Evolutionary conservation across 768 basidiomycete species (phyloP).

Genomic region (Suillus bovinus): DNA sequence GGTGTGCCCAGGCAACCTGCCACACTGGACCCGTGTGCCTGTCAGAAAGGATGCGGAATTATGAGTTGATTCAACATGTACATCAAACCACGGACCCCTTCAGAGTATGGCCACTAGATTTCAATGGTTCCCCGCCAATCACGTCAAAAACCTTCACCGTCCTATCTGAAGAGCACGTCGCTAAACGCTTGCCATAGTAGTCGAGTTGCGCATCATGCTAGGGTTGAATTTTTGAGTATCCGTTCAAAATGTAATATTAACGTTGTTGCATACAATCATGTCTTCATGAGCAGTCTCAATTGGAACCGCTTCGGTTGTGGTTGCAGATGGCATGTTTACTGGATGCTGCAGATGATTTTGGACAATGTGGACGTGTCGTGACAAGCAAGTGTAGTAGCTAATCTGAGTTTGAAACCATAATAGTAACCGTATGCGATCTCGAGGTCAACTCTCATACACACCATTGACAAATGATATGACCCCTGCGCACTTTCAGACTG

Average conservation of each 20-base stretch:
- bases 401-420: slow-evolving; percentile 1
- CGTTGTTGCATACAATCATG: slow-evolving; percentile 74
- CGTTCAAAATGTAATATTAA: neutral
- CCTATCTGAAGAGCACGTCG: slow-evolving; percentile 94
- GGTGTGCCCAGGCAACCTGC: slow-evolving; percentile 98
- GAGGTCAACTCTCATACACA: neutral
- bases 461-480: neutral
- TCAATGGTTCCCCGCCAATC: slow-evolving; percentile 80
- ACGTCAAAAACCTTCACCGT: slow-evolving; percentile 96
- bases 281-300: slow-evolving; percentile 98
- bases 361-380: slow-evolving; percentile 1
- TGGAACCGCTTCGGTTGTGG: slow-evolving; percentile 67
- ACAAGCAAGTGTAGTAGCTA: neutral
- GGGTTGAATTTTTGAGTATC: neutral
- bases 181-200: slow-evolving; percentile 95
- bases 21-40: slow-evolving; percentile 98
- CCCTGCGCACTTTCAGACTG: neutral
- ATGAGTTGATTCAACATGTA: neutral
- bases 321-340: slow-evolving; percentile 42
- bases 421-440: neutral
- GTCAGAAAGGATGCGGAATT: slow-evolving; percentile 1
- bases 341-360: neutral
- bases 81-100: slow-evolving; percentile 60
- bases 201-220: slow-evolving; percentile 98
- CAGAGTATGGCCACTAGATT: slow-evolving; percentile 66